Evolutionary conservation across 257 asterid species (phyloP), one percentile per base, ranked within the genome.

Genomic region (Phtheirospermum japonicum): DNA sequence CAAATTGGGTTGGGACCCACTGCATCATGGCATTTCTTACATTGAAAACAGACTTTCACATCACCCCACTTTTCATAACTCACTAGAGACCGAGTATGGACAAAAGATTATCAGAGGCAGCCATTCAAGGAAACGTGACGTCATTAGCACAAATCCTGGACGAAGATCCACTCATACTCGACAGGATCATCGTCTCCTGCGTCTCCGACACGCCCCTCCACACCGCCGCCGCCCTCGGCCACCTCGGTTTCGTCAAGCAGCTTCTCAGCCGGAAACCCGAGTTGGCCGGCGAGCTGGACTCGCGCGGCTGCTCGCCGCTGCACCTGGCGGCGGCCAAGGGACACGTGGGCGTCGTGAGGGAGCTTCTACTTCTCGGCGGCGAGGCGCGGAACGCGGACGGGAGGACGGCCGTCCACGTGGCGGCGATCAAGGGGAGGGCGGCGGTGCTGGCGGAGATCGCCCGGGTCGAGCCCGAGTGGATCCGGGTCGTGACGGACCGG

Each of bases 171-270:
- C n/a, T 76, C 55, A 50, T 73, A 12, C 52, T 73, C 6, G 75
- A 80, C 58, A 60, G 53, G 9, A 71, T 63, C 45, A 71, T 73
- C 45, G 13, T 67, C 52, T 70, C 80, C 2, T n/a, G n/a, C n/a
- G n/a, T n/a, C n/a, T n/a, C n/a, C n/a, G 76, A 73, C 18, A 67
- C 80, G 9, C 82, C 82, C 14, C 73, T 79, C 37, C 85, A 76
- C 69, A 42, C 59, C 2, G 77, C 78, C 74, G 42, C 4, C 2
- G 37, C 4, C 7, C 37, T 32, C 37, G 37, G 37, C 37, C 37
- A 71, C 77, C 67, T 75, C 49, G 14, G 33, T 13, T 76, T 80
- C 42, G 71, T 69, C 52, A 66, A 62, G 20, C 51, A 65, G 12
- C 20, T 74, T 4, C 50, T 77, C 14, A 50, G 43, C 20, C 68